Evolutionary conservation across 805 yeast genomes (phyloP), one percentile per base, ranked within the genome.

Genomic region (Saturnispora hagleri): DNA sequence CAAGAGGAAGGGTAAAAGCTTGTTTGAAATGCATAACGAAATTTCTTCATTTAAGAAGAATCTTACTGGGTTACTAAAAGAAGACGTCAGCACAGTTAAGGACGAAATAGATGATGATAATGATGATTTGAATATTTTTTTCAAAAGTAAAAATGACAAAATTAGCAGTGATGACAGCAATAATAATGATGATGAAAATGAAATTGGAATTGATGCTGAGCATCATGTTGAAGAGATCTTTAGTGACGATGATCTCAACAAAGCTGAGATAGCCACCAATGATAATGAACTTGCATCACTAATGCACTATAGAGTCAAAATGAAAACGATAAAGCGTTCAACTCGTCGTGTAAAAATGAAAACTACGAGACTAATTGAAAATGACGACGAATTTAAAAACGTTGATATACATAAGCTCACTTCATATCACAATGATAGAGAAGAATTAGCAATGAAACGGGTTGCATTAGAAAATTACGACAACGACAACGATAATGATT

Each of bases 331-430:
- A 43, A 79, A 79, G 63, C 63, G 83, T 57, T 72, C 76, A 0
- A 78, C 82, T 1, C 66, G 79, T 50, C 67, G 80, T 49, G 72
- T 74, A 64, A 76, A 75, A 53, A 68, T 79, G 54, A 73, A 70
- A 54, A 77, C 82, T 0, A 54, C 52, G 4, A 63, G 57, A 3
- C 57, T 60, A 0, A 59, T 55, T 2, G 49, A 53, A 3, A 57
- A 51, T 22, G 64, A 63, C 5, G 73, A 70, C 44, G 60, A 57
- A 9, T 55, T 75, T 35, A 65, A 64, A 17, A 60, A 61, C 13
- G 66, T 70, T 27, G 65, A 78, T 55, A 62, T 79, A 7, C 79
- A 74, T 46, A 62, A 68, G 18, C 69, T 68, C 49, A 64, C 76
- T 27, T 27, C 31, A 12, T 27, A 33, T 40, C 63, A 60, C 49